Conservation (phyloP, 495 filamentous ascomycete genomes). For the Coniosporium apollinis region DNA sequence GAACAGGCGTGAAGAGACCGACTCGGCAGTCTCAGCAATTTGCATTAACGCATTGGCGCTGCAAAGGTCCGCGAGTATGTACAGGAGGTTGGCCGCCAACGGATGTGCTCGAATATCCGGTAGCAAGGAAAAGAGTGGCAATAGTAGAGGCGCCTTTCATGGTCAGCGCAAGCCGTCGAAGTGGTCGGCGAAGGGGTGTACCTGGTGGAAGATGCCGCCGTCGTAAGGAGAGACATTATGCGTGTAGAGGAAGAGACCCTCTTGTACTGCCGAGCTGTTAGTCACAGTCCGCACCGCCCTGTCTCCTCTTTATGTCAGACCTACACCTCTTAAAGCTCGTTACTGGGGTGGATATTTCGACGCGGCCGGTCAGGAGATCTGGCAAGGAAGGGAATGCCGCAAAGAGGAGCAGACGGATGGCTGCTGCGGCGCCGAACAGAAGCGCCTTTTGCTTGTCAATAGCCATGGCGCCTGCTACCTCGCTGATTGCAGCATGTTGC, state of each 20-base stretch:
- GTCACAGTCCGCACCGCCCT: constrained; percentile 2
- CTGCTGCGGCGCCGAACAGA: constrained; percentile 60
- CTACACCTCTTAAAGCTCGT: constrained; percentile 94
- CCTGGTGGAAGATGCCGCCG: constrained; percentile 92
- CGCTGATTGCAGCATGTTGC: too few species aligned
- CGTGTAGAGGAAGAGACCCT: constrained; percentile 88
- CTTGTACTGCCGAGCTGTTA: constrained; percentile 48
- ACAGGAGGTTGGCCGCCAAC: constrained; percentile 64
- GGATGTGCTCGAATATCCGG: constrained; percentile 46
- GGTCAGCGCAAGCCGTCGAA: not conserved
- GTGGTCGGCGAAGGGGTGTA: constrained; percentile 15
- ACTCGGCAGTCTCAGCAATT: constrained; percentile 71
- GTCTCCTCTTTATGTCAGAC: constrained; percentile 12
- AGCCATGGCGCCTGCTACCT: too few species aligned
- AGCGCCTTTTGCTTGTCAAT: constrained; percentile 59
- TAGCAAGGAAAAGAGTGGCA: constrained; percentile 78
- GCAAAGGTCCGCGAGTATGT: constrained; percentile 63
- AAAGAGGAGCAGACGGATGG: constrained; percentile 65
- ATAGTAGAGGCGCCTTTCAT: constrained; percentile 62
- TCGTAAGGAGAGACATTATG: constrained; percentile 96
- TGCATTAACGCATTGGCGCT: constrained; percentile 67
- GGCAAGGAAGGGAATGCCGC: constrained; percentile 69
- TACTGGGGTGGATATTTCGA: constrained; percentile 91
- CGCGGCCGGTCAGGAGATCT: constrained; percentile 71
- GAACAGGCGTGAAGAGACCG: constrained; percentile 52